Evolutionary conservation across 495 filamentous ascomycete species (phyloP).

Genomic region (Penicillium longicatenatum): DNA sequence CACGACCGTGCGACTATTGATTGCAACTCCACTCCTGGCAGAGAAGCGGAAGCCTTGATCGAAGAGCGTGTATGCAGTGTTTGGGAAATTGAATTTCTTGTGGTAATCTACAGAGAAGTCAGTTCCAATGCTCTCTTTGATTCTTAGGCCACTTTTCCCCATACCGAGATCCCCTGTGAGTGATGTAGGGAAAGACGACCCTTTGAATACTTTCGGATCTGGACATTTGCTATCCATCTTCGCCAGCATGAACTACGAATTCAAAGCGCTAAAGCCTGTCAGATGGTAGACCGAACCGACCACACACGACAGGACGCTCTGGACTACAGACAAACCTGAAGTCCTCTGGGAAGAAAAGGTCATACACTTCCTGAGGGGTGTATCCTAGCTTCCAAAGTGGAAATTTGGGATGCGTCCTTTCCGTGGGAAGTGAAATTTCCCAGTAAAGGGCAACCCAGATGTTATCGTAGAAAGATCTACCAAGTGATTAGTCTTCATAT

Average conservation of each 20-base stretch:
- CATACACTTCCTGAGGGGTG: slow-evolving; percentile 49
- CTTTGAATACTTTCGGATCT: slow-evolving; percentile 19
- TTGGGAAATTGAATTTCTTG: slow-evolving; percentile 43
- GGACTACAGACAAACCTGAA: slow-evolving; percentile 52
- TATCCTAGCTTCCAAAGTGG: slow-evolving; percentile 51
- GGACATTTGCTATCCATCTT: slow-evolving; percentile 38
- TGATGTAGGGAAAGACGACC: slow-evolving; percentile 39
- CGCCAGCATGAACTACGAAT: slow-evolving; percentile 36
- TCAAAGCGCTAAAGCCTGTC: slow-evolving; percentile 54
- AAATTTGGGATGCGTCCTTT: slow-evolving; percentile 50
- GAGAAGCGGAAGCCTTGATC: slow-evolving; percentile 52
- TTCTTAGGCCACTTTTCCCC: slow-evolving; percentile 15
- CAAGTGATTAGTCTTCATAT: not conserved
- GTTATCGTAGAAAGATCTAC: slow-evolving; percentile 43
- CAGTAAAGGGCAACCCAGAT: slow-evolving; percentile 57
- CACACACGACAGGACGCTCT: slow-evolving; percentile 44
- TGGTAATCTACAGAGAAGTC: slow-evolving; percentile 17
- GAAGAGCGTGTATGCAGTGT: slow-evolving; percentile 50
- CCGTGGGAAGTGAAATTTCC: slow-evolving; percentile 45
- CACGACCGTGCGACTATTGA: slow-evolving; percentile 47
- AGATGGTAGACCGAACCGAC: slow-evolving; percentile 44
- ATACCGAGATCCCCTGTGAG: slow-evolving; percentile 32
- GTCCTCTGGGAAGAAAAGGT: slow-evolving; percentile 50
- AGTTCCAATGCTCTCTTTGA: not conserved
- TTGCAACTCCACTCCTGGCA: slow-evolving; percentile 49